Evolutionary conservation across 208 protist species (phyloP), one percentile per base, ranked within the genome.

Genomic region (Crithidia thermophila): DNA sequence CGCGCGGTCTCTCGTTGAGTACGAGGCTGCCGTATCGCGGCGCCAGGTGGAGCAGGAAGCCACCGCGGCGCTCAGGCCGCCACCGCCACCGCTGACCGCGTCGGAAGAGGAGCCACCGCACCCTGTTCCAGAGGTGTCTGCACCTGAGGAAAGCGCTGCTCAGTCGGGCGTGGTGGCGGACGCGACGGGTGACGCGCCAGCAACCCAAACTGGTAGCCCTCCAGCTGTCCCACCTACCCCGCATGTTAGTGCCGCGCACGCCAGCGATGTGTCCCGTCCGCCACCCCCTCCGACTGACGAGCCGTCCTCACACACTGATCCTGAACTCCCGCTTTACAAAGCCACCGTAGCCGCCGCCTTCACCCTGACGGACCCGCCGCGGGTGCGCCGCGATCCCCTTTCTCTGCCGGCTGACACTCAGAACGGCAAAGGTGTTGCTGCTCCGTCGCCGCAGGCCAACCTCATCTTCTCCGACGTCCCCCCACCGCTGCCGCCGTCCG

Each of bases 401-500:
- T 2, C 49, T 18, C 30, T 20, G 10, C 49, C 23, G 11, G 49
- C 27, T 27, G 36, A 30, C 34, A 21, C 40, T 9, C 40, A 46
- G 16, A 6, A 20, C 13, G 20, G 40, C 40, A 4, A 4, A 8
- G 40, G 40, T 1, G 20, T 21, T 20, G 3, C 9, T 20, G 53
- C 23, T 4, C n/a, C n/a, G n/a, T n/a, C n/a, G 6, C 51, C 2
- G 20, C 31, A 31, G 49, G 14, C 49, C 14, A 6, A 67, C 27
- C 4, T 39, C 0, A 21, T 61, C 20, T 68, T 68, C 31, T 45
- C 59, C 0, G 63, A 51, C 28, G 69, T 57, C 21, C 69, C 69
- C 5, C 69, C 69, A 14, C 69, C 69, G 23, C 51, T 75, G 47
- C 52, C 60, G 23, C 60, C 52, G 14, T 36, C 43, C 6, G 51